Evolutionary conservation across 176 grass and related monocot species (phyloP).

Genomic region (Hordeum marinum): DNA sequence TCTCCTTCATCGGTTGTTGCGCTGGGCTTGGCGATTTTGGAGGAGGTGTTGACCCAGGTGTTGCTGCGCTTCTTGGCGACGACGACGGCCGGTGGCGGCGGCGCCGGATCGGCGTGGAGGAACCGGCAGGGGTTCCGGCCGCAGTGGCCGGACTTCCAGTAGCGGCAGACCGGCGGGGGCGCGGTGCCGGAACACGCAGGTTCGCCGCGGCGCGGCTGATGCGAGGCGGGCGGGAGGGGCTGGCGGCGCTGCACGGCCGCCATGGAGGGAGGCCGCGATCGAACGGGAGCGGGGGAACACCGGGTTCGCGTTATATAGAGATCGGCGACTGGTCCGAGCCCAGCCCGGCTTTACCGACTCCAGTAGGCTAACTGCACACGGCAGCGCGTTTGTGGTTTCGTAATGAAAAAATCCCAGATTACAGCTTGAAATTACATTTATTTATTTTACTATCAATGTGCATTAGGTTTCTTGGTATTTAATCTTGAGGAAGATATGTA

Average conservation of each 20-base stretch:
- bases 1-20: neutral
- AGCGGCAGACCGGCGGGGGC: neutral
- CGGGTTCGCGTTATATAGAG: neutral
- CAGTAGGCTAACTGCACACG: too few species aligned
- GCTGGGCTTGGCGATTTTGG: neutral
- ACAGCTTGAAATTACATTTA: neutral
- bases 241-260: neutral
- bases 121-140: conserved; percentile 1
- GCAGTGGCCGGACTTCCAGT: conserved; percentile 12
- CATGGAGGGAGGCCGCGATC: neutral
- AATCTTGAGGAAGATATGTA: neutral
- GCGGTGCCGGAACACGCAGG: neutral
- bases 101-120: neutral
- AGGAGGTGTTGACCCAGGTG: neutral
- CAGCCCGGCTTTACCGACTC: neutral
- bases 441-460: neutral
- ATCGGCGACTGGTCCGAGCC: neutral
- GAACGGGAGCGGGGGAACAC: neutral
- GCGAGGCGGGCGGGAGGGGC: neutral
- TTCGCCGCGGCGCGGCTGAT: neutral
- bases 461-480: neutral
- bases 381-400: too few species aligned
- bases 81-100: neutral
- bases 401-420: too few species aligned
- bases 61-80: neutral